Evolutionary conservation across 371 early-diverging fungal species (phyloP).

Genomic region (Mucor racemosus): DNA sequence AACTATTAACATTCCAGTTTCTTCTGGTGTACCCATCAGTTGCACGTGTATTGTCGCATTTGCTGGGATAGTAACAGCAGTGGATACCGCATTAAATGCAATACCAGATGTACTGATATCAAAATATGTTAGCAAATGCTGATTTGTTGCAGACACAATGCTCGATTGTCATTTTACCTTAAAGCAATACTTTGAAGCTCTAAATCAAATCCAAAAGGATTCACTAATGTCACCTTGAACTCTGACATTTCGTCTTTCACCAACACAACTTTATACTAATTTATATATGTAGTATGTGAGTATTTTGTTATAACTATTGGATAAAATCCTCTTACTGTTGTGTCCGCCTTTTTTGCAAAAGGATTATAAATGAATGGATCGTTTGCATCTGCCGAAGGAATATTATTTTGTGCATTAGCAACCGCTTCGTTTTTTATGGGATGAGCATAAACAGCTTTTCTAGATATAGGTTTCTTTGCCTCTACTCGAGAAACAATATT

Average conservation of each 20-base stretch:
- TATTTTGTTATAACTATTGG: conserved; percentile 38
- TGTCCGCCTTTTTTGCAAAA: conserved; percentile 61
- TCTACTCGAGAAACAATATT: conserved; percentile 54
- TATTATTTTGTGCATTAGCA: not conserved
- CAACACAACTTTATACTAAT: conserved; percentile 33
- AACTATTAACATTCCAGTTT: conserved; percentile 64
- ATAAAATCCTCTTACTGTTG: conserved; percentile 29
- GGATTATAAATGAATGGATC: conserved; percentile 84
- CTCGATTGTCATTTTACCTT: conserved; percentile 39
- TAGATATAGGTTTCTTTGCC: conserved; percentile 43
- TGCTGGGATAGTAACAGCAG: conserved; percentile 71
- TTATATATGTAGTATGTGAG: not conserved
- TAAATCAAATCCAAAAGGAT: conserved; percentile 83
- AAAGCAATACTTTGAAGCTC: conserved; percentile 71
- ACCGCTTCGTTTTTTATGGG: conserved; percentile 30
- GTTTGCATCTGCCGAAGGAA: conserved; percentile 21
- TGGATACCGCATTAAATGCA: conserved; percentile 62
- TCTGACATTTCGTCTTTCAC: conserved; percentile 73
- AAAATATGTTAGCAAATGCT: no score
- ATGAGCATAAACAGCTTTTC: conserved; percentile 44
- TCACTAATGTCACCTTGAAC: conserved; percentile 73
- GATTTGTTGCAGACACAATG: not conserved
- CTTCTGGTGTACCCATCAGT: conserved; percentile 72
- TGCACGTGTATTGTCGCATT: conserved; percentile 57
- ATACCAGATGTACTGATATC: conserved; percentile 64